phyloP scores from a whole-genome alignment of 805 yeast genomes.

The Wickerhamomyces mucosus region DNA sequence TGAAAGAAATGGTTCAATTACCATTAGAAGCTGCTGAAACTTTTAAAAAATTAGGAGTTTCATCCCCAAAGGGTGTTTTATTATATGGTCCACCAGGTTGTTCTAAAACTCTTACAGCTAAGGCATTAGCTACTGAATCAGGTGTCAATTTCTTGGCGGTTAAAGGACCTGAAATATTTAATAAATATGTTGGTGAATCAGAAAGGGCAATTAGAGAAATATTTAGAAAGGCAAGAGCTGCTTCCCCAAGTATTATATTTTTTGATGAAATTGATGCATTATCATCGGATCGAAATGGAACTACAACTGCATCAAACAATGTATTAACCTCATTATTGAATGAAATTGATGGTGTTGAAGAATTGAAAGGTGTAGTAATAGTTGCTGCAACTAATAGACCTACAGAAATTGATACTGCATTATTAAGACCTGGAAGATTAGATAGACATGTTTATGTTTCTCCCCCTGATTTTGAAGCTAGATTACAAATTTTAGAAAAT shows the following conservation, averaged over 20 bases:
- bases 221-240: constrained; percentile 88
- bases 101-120: constrained; percentile 90
- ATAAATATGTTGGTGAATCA: constrained; percentile 92
- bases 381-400: constrained; percentile 97
- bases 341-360: constrained; percentile 97
- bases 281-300: constrained; percentile 57
- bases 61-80: constrained; percentile 88
- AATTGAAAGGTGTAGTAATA: constrained; percentile 83
- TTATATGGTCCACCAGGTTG: constrained; percentile 99
- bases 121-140: constrained; percentile 91
- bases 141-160: constrained; percentile 91
- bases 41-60: constrained; percentile 67
- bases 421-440: constrained; percentile 90
- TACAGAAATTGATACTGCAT: constrained; percentile 83
- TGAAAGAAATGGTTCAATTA: constrained; percentile 84
- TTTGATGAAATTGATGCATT: constrained; percentile 97
- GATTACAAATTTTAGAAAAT: constrained; percentile 68
- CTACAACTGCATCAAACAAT: constrained; percentile 67
- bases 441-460: constrained; percentile 89
- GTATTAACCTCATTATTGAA: constrained; percentile 85
- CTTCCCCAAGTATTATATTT: constrained; percentile 88
- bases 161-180: constrained; percentile 93
- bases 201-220: constrained; percentile 91
- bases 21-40: constrained; percentile 80
- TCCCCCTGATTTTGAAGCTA: constrained; percentile 81